Conservation (phyloP, 306 rosid species). For the Abrus precatorius region DNA sequence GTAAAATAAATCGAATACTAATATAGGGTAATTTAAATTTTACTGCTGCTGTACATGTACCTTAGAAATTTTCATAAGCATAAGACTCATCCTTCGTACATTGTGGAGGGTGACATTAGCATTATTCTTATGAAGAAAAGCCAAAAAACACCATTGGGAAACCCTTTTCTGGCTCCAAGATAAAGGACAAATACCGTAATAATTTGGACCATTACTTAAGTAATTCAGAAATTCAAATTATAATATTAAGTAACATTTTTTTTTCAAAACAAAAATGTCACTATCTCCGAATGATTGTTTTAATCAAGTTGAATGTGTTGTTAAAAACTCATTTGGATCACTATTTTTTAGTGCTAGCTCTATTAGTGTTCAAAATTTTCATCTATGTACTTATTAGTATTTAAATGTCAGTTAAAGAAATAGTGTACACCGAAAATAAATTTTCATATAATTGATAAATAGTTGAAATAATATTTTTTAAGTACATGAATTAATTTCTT, state of each 20-base stretch:
- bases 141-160: slow-evolving; percentile 77
- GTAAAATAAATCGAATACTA: not conserved
- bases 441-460: no score
- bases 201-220: slow-evolving; percentile 48
- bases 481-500: no score
- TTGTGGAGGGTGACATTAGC: slow-evolving; percentile 48
- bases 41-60: not conserved
- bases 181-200: slow-evolving; percentile 60
- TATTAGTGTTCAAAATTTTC: no score
- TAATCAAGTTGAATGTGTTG: not conserved
- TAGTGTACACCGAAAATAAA: no score
- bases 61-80: not conserved
- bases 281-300: not conserved
- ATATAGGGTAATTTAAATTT: not conserved
- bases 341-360: no score
- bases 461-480: no score
- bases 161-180: slow-evolving; percentile 60
- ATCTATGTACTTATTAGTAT: no score
- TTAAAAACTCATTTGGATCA: not conserved
- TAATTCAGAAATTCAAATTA: not conserved
- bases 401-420: no score
- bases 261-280: not conserved
- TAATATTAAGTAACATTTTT: not conserved
- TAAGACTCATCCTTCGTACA: not conserved
- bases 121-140: slow-evolving; percentile 51